Evolutionary conservation across 352 stramenopile genomes (phyloP).

Genomic region (Phytopythium delawarense): DNA sequence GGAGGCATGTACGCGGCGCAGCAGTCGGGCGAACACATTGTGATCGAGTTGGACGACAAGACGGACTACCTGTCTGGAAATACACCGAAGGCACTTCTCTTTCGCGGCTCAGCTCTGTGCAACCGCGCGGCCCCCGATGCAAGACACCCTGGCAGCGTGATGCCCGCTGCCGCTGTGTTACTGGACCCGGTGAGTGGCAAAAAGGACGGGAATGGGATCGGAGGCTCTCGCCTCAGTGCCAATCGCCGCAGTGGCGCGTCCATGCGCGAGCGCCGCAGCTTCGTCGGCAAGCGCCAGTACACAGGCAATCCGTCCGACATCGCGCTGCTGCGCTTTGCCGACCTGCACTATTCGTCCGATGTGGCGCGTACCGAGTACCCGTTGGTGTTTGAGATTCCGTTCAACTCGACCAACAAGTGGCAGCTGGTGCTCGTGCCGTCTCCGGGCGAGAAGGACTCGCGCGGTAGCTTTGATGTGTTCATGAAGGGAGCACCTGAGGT

Average conservation of each 20-base stretch:
- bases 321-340: slow-evolving; percentile 40
- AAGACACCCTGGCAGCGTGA: background rate
- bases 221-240: no score
- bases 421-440: slow-evolving; percentile 43
- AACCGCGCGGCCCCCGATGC: slow-evolving; percentile 29
- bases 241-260: slow-evolving; percentile 7
- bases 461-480: slow-evolving; percentile 40
- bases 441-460: slow-evolving; percentile 13
- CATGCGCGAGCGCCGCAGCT: slow-evolving; percentile 13
- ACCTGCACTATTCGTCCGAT: slow-evolving; percentile 32
- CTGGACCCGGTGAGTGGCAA: no score
- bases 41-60: slow-evolving; percentile 30
- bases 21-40: slow-evolving; percentile 16
- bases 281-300: slow-evolving; percentile 33
- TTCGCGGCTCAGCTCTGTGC: slow-evolving; percentile 30
- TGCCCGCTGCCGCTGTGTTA: background rate
- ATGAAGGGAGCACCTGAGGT: slow-evolving; percentile 95
- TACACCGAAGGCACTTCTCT: slow-evolving; percentile 26
- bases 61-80: slow-evolving; percentile 23
- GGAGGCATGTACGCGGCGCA: slow-evolving; percentile 30
- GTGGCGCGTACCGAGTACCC: slow-evolving; percentile 33
- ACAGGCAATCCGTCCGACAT: slow-evolving; percentile 50
- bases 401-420: slow-evolving; percentile 74
- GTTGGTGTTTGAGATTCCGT: slow-evolving; percentile 50
- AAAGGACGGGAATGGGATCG: no score